phyloP scores from a whole-genome alignment of 768 basidiomycete genomes.

The Tricholoma saponaceum region DNA sequence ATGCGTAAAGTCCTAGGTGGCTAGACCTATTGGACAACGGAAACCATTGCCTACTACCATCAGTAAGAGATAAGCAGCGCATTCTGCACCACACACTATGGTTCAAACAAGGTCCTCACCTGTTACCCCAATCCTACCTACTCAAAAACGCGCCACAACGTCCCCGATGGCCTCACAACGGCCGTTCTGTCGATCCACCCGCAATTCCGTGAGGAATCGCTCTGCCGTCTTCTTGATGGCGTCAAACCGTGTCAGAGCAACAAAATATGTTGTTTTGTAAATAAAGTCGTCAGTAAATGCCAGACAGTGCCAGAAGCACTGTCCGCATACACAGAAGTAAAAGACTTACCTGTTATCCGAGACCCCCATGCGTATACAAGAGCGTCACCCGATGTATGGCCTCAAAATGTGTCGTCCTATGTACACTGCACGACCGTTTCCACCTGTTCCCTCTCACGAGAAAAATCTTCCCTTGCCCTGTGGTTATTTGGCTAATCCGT shows the following conservation, averaged over 20 bases:
- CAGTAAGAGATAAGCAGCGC: neutral
- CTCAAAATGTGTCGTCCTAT: neutral
- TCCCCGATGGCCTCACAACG: too few relatives aligned
- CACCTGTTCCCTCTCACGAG: too few relatives aligned
- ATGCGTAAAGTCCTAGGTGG: too few relatives aligned
- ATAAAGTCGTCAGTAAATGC: neutral
- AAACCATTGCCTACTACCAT: neutral
- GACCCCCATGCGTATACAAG: neutral
- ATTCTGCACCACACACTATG: neutral
- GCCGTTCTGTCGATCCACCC: too few relatives aligned
- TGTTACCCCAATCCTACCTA: neutral
- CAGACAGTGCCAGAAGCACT: neutral
- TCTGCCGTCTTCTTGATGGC: neutral
- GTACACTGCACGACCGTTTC: neutral
- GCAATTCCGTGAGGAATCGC: neutral
- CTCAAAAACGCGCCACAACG: neutral
- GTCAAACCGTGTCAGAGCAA: neutral
- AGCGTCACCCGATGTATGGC: neutral
- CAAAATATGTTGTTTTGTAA: neutral
- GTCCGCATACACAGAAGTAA: neutral
- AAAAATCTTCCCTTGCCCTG: too few relatives aligned
- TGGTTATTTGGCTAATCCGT: too few relatives aligned
- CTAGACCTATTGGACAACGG: neutral
- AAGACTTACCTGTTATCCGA: neutral
- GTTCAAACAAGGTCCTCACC: neutral